These are phyloP conservation scores for Picea engelmannii DNA, from an alignment of 83 land plant genomes.

Conservation along the genomic window DNA sequence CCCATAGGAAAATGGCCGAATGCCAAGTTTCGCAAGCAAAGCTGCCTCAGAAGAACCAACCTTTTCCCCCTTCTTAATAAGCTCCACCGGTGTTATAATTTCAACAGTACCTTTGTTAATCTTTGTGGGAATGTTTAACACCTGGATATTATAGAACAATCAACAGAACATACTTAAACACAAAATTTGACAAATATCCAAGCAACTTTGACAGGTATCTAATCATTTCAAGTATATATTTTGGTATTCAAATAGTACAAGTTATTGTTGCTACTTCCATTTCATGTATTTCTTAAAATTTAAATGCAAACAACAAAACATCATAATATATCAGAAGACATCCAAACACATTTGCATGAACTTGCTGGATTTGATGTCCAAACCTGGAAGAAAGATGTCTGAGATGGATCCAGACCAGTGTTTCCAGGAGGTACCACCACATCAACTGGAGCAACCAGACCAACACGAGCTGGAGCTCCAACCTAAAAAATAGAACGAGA, in stretches of 20 bases:
- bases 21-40: conserved; percentile 80
- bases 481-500: conserved; percentile 28
- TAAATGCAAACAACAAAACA: not conserved
- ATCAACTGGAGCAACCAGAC: conserved; percentile 83
- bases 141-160: conserved; percentile 30
- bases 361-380: not conserved
- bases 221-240: not conserved
- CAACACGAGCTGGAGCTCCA: conserved; percentile 87
- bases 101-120: conserved; percentile 94
- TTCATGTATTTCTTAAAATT: not conserved
- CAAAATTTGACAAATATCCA: not conserved
- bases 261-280: not conserved
- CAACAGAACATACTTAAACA: not conserved
- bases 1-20: conserved; percentile 89
- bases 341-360: not conserved
- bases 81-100: conserved; percentile 84
- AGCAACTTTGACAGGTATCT: not conserved
- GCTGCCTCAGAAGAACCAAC: conserved; percentile 90
- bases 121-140: conserved; percentile 82
- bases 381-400: conserved; percentile 91
- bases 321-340: not conserved
- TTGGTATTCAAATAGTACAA: not conserved
- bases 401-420: conserved; percentile 89
- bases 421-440: conserved; percentile 88
- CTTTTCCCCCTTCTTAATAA: conserved; percentile 76